phyloP scores from a whole-genome alignment of 768 basidiomycete genomes.

The Guyanaporus albipodus region DNA sequence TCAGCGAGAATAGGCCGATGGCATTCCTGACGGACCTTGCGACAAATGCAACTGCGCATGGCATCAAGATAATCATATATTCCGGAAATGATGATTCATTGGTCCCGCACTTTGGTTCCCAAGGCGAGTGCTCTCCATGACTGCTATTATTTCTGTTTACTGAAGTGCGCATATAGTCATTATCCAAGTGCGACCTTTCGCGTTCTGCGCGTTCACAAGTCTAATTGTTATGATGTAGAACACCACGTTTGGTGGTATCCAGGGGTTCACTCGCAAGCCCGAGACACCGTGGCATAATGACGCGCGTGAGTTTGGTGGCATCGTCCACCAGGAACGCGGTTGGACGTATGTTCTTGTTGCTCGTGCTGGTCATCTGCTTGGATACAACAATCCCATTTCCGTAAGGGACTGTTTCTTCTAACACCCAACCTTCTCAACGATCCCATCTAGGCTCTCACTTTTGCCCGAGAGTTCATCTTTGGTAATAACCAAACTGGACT shows the following conservation, averaged over 20 bases:
- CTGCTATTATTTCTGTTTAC: not conserved
- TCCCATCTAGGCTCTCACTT: conserved; percentile 47
- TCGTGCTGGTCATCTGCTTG: conserved; percentile 38
- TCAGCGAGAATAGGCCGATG: conserved; percentile 45
- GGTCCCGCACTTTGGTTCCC: conserved; percentile 56
- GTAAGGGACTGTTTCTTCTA: conserved; percentile 35
- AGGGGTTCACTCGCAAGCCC: conserved; percentile 67
- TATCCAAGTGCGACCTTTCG: conserved; percentile 42
- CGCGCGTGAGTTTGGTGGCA: conserved; percentile 52
- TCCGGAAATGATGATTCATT: conserved; percentile 71
- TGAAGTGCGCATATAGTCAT: conserved; percentile 36
- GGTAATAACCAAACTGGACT: conserved; percentile 58
- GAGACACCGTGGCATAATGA: conserved; percentile 65
- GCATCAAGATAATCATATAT: conserved; percentile 51
- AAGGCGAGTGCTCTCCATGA: conserved; percentile 39
- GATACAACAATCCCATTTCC: conserved; percentile 31
- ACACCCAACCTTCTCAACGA: not conserved
- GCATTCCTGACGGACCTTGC: conserved; percentile 60
- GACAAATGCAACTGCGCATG: conserved; percentile 49
- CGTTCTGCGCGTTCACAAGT: not conserved
- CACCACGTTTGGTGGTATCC: conserved; percentile 73
- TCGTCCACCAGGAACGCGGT: conserved; percentile 71
- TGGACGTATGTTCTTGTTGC: conserved; percentile 42
- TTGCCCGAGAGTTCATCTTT: conserved; percentile 63
- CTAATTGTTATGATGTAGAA: conserved; percentile 40